phyloP scores from a whole-genome alignment of 2,329 filamentous ascomycete species.

The Botryosphaeria dothidea region DNA sequence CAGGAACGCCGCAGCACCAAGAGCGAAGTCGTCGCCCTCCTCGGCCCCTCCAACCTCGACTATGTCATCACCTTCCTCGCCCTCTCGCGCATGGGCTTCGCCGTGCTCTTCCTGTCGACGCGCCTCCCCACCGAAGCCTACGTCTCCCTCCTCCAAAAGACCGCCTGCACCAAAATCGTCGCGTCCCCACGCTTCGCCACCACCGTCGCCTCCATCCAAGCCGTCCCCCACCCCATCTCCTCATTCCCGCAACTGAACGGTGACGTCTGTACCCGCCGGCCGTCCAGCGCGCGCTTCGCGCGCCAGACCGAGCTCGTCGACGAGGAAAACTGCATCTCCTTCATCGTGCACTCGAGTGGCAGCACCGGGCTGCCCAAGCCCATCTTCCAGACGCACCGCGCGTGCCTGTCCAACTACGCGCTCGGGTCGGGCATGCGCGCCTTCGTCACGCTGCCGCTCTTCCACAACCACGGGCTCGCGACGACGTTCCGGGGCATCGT shows the following conservation, averaged over 20 bases:
- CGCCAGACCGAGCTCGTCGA: conserved; percentile 18
- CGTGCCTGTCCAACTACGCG: conserved; percentile 40
- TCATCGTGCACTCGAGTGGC: conserved; percentile 53
- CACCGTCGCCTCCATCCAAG: not conserved
- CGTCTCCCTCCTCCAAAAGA: conserved; percentile 38
- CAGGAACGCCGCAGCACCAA: not conserved
- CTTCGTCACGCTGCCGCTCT: conserved; percentile 20
- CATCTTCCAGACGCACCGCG: conserved; percentile 58
- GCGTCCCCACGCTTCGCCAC: not conserved
- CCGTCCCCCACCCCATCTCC: not conserved
- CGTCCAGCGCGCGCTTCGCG: not conserved
- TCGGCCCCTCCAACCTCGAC: conserved; percentile 57
- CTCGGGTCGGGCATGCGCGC: conserved; percentile 10
- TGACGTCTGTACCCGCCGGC: not conserved
- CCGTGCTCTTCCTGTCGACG: conserved; percentile 56
- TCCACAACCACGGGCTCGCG: conserved; percentile 22
- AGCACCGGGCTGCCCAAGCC: conserved; percentile 65
- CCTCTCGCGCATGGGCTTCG: conserved; percentile 57
- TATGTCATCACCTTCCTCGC: conserved; percentile 58
- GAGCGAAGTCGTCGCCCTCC: conserved; percentile 43
- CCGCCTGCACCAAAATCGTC: conserved; percentile 31
- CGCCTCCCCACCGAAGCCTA: conserved; percentile 55
- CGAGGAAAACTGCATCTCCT: conserved; percentile 30
- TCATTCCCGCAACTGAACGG: not conserved
- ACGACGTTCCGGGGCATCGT: conserved; percentile 29